Percentiles rank a stretch among this genome's conserved stretches.
Evolutionary conservation across 768 basidiomycete genomes (phyloP).

Genomic region (Suillus placidus): DNA sequence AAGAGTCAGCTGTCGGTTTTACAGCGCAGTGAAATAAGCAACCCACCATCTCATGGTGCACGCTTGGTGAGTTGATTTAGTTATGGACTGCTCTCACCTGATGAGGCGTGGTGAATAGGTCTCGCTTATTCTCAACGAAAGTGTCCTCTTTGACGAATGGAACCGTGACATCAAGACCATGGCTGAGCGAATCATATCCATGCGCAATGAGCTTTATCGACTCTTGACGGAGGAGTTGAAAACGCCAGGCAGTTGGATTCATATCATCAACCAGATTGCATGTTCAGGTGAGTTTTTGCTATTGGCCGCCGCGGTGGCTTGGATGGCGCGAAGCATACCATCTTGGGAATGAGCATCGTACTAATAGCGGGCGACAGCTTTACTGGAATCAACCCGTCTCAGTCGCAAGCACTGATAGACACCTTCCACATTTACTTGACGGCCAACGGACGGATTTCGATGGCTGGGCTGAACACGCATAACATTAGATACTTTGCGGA

Average conservation of each 20-base stretch:
- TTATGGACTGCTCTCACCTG: not conserved
- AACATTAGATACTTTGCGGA: slow-evolving; percentile 81
- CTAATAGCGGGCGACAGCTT: slow-evolving; percentile 53
- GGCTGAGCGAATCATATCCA: slow-evolving; percentile 90
- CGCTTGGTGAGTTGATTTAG: slow-evolving; percentile 61
- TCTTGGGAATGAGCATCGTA: not conserved
- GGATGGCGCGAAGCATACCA: not conserved
- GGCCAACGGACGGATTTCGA: slow-evolving; percentile 86
- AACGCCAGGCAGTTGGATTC: slow-evolving; percentile 94
- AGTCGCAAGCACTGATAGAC: slow-evolving; percentile 69
- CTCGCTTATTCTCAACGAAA: slow-evolving; percentile 77
- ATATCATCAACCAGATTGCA: slow-evolving; percentile 94
- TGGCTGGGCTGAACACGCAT: slow-evolving; percentile 85
- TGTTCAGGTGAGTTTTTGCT: slow-evolving; percentile 75
- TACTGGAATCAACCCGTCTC: slow-evolving; percentile 73
- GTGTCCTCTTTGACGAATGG: slow-evolving; percentile 83
- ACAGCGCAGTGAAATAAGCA: slow-evolving; percentile 93
- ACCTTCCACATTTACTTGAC: slow-evolving; percentile 87
- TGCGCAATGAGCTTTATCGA: slow-evolving; percentile 80
- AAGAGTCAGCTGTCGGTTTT: slow-evolving; percentile 88
- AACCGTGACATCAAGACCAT: slow-evolving; percentile 88
- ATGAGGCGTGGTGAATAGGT: slow-evolving; percentile 46
- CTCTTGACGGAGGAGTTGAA: slow-evolving; percentile 63
- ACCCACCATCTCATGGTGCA: slow-evolving; percentile 91
- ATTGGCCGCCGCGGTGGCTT: not conserved